These are phyloP conservation scores for Obba rivulosa DNA, from an alignment of 768 basidiomycete genomes.

Conservation along the genomic window DNA sequence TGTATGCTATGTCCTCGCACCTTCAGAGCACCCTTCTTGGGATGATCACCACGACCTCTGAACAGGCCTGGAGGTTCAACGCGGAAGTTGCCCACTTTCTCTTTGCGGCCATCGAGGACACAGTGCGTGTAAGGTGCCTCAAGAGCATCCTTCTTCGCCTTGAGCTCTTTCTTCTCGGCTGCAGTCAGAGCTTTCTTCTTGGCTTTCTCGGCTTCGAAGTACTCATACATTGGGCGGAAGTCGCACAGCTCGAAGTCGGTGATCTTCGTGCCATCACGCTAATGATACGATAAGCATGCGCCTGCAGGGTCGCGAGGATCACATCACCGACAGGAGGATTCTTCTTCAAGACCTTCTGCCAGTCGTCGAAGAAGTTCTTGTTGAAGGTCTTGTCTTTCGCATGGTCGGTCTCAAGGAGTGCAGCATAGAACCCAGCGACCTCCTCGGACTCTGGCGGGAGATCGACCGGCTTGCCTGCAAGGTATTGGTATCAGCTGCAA, in stretches of 20 bases:
- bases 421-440: slow-evolving; percentile 93
- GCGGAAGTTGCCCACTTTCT: slow-evolving; percentile 97
- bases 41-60: slow-evolving; percentile 96
- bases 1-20: no score
- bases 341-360: slow-evolving; percentile 67
- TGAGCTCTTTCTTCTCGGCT: slow-evolving; percentile 88
- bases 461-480: slow-evolving; percentile 67
- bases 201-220: slow-evolving; percentile 88
- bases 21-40: slow-evolving; percentile 94
- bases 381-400: slow-evolving; percentile 84
- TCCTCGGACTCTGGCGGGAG: slow-evolving; percentile 89
- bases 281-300: not conserved
- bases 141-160: slow-evolving; percentile 76
- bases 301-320: slow-evolving; percentile 3
- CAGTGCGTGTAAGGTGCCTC: slow-evolving; percentile 86
- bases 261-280: slow-evolving; percentile 75
- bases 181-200: slow-evolving; percentile 84
- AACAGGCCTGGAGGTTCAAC: slow-evolving; percentile 99
- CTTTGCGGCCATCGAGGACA: slow-evolving; percentile 91
- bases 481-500: not conserved
- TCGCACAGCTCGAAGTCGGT: slow-evolving; percentile 77
- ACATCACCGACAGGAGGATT: slow-evolving; percentile 70
- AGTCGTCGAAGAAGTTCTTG: slow-evolving; percentile 95
- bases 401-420: slow-evolving; percentile 89
- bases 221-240: slow-evolving; percentile 90